phyloP scores from a whole-genome alignment of 805 yeast species.

The Ogataea thermomethanolica region DNA sequence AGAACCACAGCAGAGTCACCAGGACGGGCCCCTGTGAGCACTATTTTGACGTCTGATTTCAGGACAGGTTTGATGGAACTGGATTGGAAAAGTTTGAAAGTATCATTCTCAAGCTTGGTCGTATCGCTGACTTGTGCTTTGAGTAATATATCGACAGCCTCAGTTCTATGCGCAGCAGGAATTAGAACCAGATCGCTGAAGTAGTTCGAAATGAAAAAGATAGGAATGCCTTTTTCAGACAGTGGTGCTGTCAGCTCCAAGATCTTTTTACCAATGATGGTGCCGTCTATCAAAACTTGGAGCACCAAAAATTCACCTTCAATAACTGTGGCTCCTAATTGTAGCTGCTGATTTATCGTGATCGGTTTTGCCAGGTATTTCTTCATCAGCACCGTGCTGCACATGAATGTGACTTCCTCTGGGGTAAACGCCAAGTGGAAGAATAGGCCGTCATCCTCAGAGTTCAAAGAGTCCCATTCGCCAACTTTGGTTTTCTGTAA shows the following conservation, averaged over 20 bases:
- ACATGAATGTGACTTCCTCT: conserved; percentile 58
- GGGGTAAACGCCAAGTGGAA: conserved; percentile 63
- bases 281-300: conserved; percentile 60
- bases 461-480: conserved; percentile 12
- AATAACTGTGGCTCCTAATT: conserved; percentile 38
- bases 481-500: conserved; percentile 9
- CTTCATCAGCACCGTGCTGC: conserved; percentile 39
- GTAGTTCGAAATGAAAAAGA: conserved; percentile 60
- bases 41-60: conserved; percentile 37
- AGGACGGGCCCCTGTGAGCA: conserved; percentile 58
- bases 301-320: conserved; percentile 47
- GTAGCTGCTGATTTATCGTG: conserved; percentile 16
- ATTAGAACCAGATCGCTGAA: conserved; percentile 60
- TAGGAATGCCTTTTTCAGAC: conserved; percentile 52
- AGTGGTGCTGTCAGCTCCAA: conserved; percentile 56
- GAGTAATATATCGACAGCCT: conserved; percentile 45
- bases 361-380: conserved; percentile 40
- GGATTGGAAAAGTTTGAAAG: conserved; percentile 37
- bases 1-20: conserved; percentile 43
- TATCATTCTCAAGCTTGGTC: conserved; percentile 30
- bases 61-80: conserved; percentile 44
- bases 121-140: conserved; percentile 7
- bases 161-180: conserved; percentile 43
- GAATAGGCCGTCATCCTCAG: conserved; percentile 42
- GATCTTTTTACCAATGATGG: conserved; percentile 49